Evolutionary conservation across 129 eudicot species (phyloP).

Genomic region (Chrysanthemum seticuspe): DNA sequence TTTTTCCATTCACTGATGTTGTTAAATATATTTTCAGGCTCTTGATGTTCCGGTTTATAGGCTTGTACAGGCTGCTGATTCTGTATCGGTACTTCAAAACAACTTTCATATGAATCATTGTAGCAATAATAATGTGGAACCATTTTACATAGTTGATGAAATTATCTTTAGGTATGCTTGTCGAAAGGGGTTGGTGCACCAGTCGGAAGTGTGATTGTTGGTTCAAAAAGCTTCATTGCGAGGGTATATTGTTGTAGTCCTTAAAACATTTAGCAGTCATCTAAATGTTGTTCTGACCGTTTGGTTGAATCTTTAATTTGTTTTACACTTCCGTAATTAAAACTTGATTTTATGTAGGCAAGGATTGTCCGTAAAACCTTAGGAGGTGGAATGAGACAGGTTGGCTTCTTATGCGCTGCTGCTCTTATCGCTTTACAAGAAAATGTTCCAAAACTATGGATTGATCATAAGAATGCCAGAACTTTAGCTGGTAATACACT

Average conservation of each 20-base stretch:
- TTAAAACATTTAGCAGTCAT: not conserved
- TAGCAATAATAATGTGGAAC: too few relatives aligned
- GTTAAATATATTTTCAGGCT: conserved; percentile 53
- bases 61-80: conserved; percentile 97
- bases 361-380: conserved; percentile 82
- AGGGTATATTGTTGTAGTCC: conserved; percentile 45
- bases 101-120: conserved; percentile 6
- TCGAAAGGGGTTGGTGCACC: conserved; percentile 99
- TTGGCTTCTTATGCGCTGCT: conserved; percentile 94
- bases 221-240: conserved; percentile 68
- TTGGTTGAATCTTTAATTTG: not conserved
- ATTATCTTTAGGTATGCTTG: conserved; percentile 60
- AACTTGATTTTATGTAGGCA: conserved; percentile 45
- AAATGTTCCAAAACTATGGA: conserved; percentile 67
- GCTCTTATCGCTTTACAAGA: conserved; percentile 84
- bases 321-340: not conserved
- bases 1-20: not conserved
- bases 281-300: not conserved
- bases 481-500: conserved; percentile 67
- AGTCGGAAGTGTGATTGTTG: conserved; percentile 85
- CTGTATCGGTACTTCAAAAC: conserved; percentile 68
- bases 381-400: conserved; percentile 99
- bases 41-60: conserved; percentile 91
- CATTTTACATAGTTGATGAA: not conserved
- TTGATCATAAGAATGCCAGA: conserved; percentile 88